phyloP scores from a whole-genome alignment of 805 yeast species.

The Komagataella mondaviorum region DNA sequence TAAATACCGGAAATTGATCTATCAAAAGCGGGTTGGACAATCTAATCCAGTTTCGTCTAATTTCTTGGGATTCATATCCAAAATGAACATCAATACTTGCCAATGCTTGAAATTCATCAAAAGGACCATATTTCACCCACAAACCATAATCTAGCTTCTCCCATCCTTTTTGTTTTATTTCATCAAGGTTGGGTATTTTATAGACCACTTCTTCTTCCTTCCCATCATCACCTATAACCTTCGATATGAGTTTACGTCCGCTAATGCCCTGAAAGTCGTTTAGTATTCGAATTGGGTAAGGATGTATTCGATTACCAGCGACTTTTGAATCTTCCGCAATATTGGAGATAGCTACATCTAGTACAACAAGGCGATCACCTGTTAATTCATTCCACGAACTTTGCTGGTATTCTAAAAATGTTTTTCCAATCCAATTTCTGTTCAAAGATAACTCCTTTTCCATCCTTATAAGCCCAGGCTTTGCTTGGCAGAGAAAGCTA shows the following conservation, averaged over 20 bases:
- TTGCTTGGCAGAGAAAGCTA: neutral
- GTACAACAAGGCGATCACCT: neutral
- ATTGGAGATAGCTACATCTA: neutral
- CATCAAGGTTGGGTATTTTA: conserved; percentile 7
- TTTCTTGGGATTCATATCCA: conserved; percentile 64
- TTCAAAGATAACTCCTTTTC: neutral
- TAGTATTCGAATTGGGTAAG: neutral
- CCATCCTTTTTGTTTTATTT: conserved; percentile 33
- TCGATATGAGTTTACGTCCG: neutral
- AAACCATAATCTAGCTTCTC: conserved; percentile 29
- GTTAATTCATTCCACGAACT: neutral
- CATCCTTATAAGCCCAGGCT: neutral
- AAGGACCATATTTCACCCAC: conserved; percentile 45
- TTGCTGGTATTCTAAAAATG: neutral
- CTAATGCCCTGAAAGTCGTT: neutral
- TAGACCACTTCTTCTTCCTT: neutral
- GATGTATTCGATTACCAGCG: neutral
- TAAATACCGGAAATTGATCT: conserved; percentile 14
- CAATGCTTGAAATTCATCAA: conserved; percentile 20
- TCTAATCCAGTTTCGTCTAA: conserved; percentile 58
- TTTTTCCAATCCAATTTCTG: neutral
- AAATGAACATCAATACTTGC: conserved; percentile 57
- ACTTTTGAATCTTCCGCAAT: neutral
- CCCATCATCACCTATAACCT: neutral
- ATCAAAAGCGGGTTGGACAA: conserved; percentile 11